Conservation (phyloP, 2,329 filamentous ascomycete species). For the Neophaeococcomyces mojaviensis region DNA sequence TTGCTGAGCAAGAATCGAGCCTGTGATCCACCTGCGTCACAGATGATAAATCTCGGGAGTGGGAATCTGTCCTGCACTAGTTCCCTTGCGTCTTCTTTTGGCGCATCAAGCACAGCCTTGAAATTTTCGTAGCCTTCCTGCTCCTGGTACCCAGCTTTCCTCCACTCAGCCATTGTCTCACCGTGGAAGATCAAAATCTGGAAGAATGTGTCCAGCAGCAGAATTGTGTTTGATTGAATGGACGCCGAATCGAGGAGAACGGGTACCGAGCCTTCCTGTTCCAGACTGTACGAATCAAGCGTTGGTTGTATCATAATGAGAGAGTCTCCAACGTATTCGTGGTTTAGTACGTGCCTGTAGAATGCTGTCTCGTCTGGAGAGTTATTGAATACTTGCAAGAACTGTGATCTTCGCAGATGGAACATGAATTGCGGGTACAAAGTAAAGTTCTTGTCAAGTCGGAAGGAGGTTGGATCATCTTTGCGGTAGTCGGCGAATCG, state of each 20-base stretch:
- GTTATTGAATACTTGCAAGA: slow-evolving; percentile 98
- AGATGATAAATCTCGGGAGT: slow-evolving; percentile 96
- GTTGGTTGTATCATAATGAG: slow-evolving; percentile 99
- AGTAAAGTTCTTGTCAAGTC: slow-evolving; percentile 96
- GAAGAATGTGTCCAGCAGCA: slow-evolving; percentile 97
- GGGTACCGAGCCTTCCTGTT: slow-evolving; percentile 84
- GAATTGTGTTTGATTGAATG: slow-evolving; percentile 87
- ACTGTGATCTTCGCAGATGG: slow-evolving; percentile 91
- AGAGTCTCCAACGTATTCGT: slow-evolving; percentile 94
- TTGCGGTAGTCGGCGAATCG: slow-evolving; percentile 97
- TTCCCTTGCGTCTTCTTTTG: slow-evolving; percentile 94
- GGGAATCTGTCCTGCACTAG: slow-evolving; percentile 96
- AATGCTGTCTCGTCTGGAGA: slow-evolving; percentile 99
- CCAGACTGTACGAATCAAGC: slow-evolving; percentile 92
- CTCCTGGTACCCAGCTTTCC: slow-evolving; percentile 94
- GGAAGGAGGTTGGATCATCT: slow-evolving; percentile 94
- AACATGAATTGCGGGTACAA: slow-evolving; percentile 99
- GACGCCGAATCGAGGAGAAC: slow-evolving; percentile 95
- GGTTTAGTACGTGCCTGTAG: slow-evolving; percentile 91
- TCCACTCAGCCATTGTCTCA: slow-evolving; percentile 95
- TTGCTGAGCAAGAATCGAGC: slow-evolving; percentile 95
- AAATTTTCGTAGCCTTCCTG: slow-evolving; percentile 99
- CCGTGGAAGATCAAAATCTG: slow-evolving; percentile 99
- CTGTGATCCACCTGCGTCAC: slow-evolving; percentile 95
- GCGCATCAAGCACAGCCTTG: slow-evolving; percentile 74